These are phyloP conservation scores for Teratosphaeria epicoccoides DNA, from an alignment of 2,329 filamentous ascomycete genomes.

Conservation along the genomic window DNA sequence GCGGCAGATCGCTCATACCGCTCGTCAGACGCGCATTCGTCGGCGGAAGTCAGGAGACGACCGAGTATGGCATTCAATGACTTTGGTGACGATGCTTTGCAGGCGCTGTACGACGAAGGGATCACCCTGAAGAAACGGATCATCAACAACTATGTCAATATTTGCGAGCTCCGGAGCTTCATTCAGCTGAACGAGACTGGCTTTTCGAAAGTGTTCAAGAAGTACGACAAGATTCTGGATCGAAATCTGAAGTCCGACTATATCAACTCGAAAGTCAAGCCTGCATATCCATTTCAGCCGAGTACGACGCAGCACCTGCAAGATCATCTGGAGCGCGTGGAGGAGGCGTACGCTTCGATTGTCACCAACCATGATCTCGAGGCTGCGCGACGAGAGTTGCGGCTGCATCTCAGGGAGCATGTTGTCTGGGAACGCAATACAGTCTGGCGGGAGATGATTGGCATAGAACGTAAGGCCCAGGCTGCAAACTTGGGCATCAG, in stretches of 20 bases:
- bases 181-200: slow-evolving; percentile 93
- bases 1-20: background rate
- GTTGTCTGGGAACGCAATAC: slow-evolving; percentile 99
- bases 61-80: slow-evolving; percentile 62
- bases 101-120: slow-evolving; percentile 56
- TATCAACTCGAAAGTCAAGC: slow-evolving; percentile 60
- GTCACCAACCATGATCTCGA: slow-evolving; percentile 71
- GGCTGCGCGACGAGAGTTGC: slow-evolving; percentile 71
- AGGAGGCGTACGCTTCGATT: slow-evolving; percentile 67
- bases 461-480: slow-evolving; percentile 88
- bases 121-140: slow-evolving; percentile 90
- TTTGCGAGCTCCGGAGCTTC: slow-evolving; percentile 93
- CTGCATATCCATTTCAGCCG: slow-evolving; percentile 70
- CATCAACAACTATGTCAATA: slow-evolving; percentile 74
- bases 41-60: slow-evolving; percentile 44
- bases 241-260: slow-evolving; percentile 68
- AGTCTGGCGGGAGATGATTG: slow-evolving; percentile 98
- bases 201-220: slow-evolving; percentile 93
- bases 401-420: slow-evolving; percentile 86
- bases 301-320: slow-evolving; percentile 62
- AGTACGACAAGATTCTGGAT: slow-evolving; percentile 94
- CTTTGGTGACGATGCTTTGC: slow-evolving; percentile 64
- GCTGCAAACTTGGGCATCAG: slow-evolving; percentile 77
- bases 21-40: slow-evolving; percentile 4
- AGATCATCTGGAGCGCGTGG: slow-evolving; percentile 61